A percentile compares a stretch with the other conserved stretches of the same genome.
phyloP scores from a whole-genome alignment of 257 asterid genomes.

The Parsonsia alboflavescens region DNA sequence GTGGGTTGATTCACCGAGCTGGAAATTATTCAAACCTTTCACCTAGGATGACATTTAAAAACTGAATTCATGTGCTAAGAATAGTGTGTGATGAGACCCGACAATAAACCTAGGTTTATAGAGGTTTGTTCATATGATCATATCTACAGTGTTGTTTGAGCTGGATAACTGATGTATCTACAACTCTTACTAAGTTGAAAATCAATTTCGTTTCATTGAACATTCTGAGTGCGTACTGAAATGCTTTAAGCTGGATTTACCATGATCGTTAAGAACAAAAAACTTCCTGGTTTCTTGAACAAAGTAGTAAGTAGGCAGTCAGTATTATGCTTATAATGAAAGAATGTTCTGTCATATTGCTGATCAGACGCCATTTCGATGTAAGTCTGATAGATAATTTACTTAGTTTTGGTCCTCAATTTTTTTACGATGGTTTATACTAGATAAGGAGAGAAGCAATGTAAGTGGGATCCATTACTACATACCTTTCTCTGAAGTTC shows the following conservation, averaged over 20 bases:
- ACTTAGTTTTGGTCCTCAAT: neutral
- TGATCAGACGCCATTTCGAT: neutral
- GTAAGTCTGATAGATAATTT: neutral
- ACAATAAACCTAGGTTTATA: neutral
- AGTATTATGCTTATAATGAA: neutral
- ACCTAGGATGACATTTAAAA: neutral
- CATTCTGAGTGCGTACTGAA: neutral
- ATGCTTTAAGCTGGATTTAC: slow-evolving; percentile 3
- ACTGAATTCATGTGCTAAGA: neutral
- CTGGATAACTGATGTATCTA: neutral
- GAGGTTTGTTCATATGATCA: neutral
- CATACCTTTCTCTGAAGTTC: neutral
- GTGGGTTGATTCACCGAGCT: neutral
- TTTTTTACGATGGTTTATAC: neutral
- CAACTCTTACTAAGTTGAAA: neutral
- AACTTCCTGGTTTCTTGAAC: neutral
- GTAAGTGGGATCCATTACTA: neutral
- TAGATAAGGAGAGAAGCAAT: neutral
- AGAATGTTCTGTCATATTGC: neutral
- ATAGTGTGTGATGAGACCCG: neutral
- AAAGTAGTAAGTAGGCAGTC: neutral
- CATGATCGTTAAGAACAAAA: neutral
- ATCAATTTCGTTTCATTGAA: neutral
- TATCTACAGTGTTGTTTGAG: neutral
- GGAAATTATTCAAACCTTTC: neutral